Conservation (phyloP, 495 filamentous ascomycete genomes). For the Aspergillus cavernicola region DNA sequence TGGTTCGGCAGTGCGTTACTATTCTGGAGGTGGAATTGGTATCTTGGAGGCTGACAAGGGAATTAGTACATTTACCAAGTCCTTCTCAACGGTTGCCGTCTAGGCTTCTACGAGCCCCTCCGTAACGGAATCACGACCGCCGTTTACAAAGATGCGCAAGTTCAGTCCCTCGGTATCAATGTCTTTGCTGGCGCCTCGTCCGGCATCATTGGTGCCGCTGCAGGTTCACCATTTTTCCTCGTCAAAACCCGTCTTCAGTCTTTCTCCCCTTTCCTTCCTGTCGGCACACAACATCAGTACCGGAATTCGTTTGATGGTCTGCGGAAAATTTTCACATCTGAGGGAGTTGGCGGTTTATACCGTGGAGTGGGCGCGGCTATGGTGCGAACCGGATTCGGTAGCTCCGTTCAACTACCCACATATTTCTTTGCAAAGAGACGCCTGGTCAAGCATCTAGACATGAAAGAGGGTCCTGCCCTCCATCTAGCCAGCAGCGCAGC, state of each 20-base stretch:
- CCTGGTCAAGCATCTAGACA: slow-evolving; percentile 72
- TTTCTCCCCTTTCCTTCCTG: slow-evolving; percentile 88
- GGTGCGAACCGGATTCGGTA: slow-evolving; percentile 93
- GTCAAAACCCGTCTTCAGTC: slow-evolving; percentile 96
- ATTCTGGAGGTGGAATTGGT: not conserved
- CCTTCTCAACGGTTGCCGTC: slow-evolving; percentile 89
- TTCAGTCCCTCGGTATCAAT: slow-evolving; percentile 85
- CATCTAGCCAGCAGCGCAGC: slow-evolving; percentile 85
- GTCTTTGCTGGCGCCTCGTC: slow-evolving; percentile 85
- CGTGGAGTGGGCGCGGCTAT: slow-evolving; percentile 91
- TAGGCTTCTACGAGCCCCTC: slow-evolving; percentile 97
- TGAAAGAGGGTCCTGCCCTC: slow-evolving; percentile 86
- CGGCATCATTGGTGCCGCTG: slow-evolving; percentile 84
- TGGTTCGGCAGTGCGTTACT: slow-evolving; percentile 66
- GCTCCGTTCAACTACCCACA: slow-evolving; percentile 91
- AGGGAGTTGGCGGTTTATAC: slow-evolving; percentile 81
- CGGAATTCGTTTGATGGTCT: slow-evolving; percentile 81
- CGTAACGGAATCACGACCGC: slow-evolving; percentile 61
- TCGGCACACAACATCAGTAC: slow-evolving; percentile 94
- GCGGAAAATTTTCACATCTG: slow-evolving; percentile 66
- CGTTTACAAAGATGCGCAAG: slow-evolving; percentile 64
- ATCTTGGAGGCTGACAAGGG: not conserved
- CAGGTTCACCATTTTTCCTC: slow-evolving; percentile 96
- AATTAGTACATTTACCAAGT: slow-evolving; percentile 91
- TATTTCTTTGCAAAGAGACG: slow-evolving; percentile 97